Conservation (phyloP, 2,329 filamentous ascomycete genomes). For the Rasamsonia emersonii region DNA sequence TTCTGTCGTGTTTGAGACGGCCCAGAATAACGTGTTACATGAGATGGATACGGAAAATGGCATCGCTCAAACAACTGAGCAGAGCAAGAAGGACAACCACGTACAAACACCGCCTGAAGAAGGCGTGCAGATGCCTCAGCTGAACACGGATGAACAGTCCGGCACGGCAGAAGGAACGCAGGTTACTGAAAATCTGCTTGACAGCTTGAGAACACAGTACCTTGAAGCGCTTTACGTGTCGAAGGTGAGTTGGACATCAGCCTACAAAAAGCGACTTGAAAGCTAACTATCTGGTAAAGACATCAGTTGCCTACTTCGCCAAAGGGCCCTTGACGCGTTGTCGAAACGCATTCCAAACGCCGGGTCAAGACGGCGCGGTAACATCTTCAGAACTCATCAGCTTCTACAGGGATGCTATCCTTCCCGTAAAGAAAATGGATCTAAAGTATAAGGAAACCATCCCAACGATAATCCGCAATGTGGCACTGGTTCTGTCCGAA, state of each 20-base stretch:
- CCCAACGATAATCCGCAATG: slow-evolving; percentile 29
- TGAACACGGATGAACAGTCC: slow-evolving; percentile 5
- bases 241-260: slow-evolving; percentile 21
- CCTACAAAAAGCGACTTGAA: not conserved
- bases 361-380: slow-evolving; percentile 14
- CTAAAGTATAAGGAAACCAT: slow-evolving; percentile 39
- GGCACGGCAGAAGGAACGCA: slow-evolving; percentile 13
- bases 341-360: slow-evolving; percentile 29
- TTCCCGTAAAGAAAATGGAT: slow-evolving; percentile 40
- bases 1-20: slow-evolving; percentile 21
- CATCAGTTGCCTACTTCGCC: slow-evolving; percentile 44
- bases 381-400: slow-evolving; percentile 22
- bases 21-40: not conserved
- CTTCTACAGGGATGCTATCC: slow-evolving; percentile 34
- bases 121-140: slow-evolving; percentile 10
- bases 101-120: slow-evolving; percentile 12
- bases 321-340: slow-evolving; percentile 42
- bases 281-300: slow-evolving; percentile 19
- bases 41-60: not conserved
- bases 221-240: slow-evolving; percentile 36
- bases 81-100: slow-evolving; percentile 1
- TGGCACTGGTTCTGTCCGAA: slow-evolving; percentile 29
- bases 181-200: slow-evolving; percentile 27
- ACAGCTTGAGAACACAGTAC: slow-evolving; percentile 31
- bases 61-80: not conserved